Evolutionary conservation across 805 yeast genomes (phyloP), one percentile per base, ranked within the genome.

Genomic region (Starmerella floricola): DNA sequence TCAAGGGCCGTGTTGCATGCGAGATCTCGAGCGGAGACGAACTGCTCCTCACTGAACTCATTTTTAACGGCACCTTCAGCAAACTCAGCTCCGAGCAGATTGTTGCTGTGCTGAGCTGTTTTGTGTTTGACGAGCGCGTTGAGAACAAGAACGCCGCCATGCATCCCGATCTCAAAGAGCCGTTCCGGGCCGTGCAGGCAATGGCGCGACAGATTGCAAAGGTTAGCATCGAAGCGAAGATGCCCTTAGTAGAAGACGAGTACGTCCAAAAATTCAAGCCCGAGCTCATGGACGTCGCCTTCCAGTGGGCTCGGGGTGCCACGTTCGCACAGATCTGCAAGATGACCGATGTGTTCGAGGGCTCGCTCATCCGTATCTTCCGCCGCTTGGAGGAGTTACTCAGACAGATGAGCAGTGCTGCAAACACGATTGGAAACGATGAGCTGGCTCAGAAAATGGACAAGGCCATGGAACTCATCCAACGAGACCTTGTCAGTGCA

Each of bases 271-370:
- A 80, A 21, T 93, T 91, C 67, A 77, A 94, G 63, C 79, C 86
- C 16, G 95, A 91, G 58, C 69, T 91, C 47, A 88, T 91, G 97
- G 97, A 87, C 60, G 96, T 91, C 39, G 95, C 91, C 1, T 85
- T 67, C 61, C 82, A 88, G 36, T 91, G 99, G 99, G 85, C 95
- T 61, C 79, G 80, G 58, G 97, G 97, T 16, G 95, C 95, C 6
- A 68, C 91, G 0, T 91, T 91, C 62, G 88, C 96, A 0, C 95
- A 88, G 60, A 88, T 91, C 49, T 88, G 97, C 66, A 88, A 88
- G 62, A 86, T 91, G 95, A 91, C 98, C 0, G 98, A 91, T 58
- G 97, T 91, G 34, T 91, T 88, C 54, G 99, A 91, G 66, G 99
- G 99, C 32, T 80, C 94, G 18, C 71, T 91, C 57, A 88, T 91